These are phyloP conservation scores for Salix caprea DNA, from an alignment of 345 rosid species.

Conservation along the genomic window DNA sequence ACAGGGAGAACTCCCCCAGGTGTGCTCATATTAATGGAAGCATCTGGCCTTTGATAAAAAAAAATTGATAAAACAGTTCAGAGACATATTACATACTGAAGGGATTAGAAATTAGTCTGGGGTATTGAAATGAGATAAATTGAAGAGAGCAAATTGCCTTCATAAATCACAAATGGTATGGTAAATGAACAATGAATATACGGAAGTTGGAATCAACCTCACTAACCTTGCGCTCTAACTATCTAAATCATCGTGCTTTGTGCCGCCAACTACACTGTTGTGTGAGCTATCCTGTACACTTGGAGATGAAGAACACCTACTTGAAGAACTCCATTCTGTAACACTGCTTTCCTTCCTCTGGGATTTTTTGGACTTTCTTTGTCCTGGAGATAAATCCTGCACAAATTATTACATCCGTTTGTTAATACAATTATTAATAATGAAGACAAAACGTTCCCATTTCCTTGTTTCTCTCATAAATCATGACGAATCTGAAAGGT, in stretches of 20 bases:
- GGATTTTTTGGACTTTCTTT: slow-evolving; percentile 44
- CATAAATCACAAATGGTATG: neutral
- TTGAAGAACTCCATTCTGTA: slow-evolving; percentile 51
- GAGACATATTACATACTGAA: neutral
- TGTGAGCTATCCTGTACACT: slow-evolving; percentile 74
- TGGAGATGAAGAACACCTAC: slow-evolving; percentile 66
- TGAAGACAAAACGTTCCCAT: neutral
- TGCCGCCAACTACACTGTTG: slow-evolving; percentile 55
- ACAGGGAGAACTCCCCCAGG: neutral
- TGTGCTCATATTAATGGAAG: neutral
- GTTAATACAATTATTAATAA: neutral
- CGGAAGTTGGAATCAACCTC: slow-evolving; percentile 9
- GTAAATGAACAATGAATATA: neutral
- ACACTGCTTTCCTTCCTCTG: slow-evolving; percentile 37
- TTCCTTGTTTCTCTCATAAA: neutral
- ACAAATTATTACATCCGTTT: slow-evolving; percentile 7
- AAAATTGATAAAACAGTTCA: neutral
- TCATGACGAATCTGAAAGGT: slow-evolving; percentile 4
- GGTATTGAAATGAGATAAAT: neutral
- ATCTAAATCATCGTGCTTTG: slow-evolving; percentile 29
- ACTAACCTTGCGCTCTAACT: neutral
- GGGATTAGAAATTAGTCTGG: neutral
- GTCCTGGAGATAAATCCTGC: slow-evolving; percentile 52
- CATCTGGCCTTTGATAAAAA: neutral
- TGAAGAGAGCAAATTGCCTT: neutral